These are phyloP conservation scores for Chaetomium sp. DNA, from an alignment of 2,329 filamentous ascomycete species.

Conservation along the genomic window DNA sequence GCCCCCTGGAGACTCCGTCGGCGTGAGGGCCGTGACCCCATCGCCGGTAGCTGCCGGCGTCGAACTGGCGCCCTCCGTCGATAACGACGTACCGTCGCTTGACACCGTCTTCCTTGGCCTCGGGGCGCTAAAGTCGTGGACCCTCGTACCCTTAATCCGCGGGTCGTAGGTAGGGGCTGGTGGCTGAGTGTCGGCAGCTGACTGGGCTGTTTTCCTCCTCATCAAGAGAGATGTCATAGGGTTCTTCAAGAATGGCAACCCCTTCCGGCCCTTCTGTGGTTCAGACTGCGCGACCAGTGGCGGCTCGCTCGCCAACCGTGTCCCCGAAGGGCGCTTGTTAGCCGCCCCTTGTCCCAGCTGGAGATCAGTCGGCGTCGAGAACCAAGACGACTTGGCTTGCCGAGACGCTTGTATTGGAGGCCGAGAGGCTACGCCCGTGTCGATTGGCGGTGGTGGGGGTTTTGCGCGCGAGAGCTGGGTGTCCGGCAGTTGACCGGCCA, in stretches of 20 bases:
- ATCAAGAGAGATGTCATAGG: constrained; percentile 53
- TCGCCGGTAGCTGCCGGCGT: background rate
- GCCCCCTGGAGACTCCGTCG: background rate
- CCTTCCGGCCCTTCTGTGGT: constrained; percentile 43
- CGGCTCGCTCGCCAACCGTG: constrained; percentile 36
- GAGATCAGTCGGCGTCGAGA: constrained; percentile 45
- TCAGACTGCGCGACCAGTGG: constrained; percentile 32
- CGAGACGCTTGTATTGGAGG: constrained; percentile 25
- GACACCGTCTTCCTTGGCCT: constrained; percentile 27
- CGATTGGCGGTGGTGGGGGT: constrained; percentile 32
- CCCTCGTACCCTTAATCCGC: constrained; percentile 55
- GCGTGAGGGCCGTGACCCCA: background rate
- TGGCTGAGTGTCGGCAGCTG: constrained; percentile 37
- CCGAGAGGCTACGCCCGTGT: constrained; percentile 29
- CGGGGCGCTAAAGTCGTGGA: constrained; percentile 61
- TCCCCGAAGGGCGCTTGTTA: constrained; percentile 39
- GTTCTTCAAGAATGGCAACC: constrained; percentile 53
- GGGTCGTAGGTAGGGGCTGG: constrained; percentile 49
- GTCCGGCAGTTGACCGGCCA: constrained; percentile 20
- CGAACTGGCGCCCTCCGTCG: background rate
- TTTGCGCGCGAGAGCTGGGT: constrained; percentile 27
- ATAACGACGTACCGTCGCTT: background rate
- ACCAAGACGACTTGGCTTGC: constrained; percentile 35
- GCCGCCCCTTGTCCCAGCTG: constrained; percentile 28
- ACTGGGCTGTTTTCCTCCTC: constrained; percentile 50